These are phyloP conservation scores for Solanum raphanifolium DNA, from an alignment of 257 asterid genomes.

Conservation along the genomic window DNA sequence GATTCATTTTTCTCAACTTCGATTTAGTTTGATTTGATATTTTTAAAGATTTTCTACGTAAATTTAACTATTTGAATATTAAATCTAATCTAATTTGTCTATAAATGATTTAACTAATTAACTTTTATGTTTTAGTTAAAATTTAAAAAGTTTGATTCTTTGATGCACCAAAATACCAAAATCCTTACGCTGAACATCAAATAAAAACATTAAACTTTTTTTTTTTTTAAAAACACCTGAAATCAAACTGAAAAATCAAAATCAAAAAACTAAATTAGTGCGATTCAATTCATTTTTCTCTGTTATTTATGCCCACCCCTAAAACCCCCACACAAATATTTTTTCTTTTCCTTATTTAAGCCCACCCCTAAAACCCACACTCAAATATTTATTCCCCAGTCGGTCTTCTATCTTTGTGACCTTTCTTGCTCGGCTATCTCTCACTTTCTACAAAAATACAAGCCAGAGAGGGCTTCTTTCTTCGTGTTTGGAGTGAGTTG, in stretches of 20 bases:
- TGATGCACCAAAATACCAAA: no score
- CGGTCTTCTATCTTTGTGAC: background rate
- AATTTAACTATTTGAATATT: background rate
- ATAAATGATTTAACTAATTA: background rate
- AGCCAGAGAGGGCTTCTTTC: background rate
- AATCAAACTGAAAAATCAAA: no score
- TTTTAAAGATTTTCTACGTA: no score
- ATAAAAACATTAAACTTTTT: no score
- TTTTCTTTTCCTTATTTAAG: no score
- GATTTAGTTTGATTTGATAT: no score
- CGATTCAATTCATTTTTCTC: no score
- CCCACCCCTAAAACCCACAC: background rate
- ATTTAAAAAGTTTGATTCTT: no score
- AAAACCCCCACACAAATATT: background rate
- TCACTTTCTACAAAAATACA: background rate
- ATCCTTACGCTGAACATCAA: background rate
- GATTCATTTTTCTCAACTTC: no score
- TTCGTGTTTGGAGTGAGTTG: background rate
- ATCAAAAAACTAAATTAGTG: background rate
- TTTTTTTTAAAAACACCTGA: no score
- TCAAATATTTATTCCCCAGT: background rate
- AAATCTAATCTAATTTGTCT: no score
- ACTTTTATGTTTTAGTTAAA: background rate
- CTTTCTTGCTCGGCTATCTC: background rate
- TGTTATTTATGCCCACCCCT: background rate